phyloP scores from a whole-genome alignment of 2,329 filamentous ascomycete genomes.

The Colletotrichum tamarilloi region DNA sequence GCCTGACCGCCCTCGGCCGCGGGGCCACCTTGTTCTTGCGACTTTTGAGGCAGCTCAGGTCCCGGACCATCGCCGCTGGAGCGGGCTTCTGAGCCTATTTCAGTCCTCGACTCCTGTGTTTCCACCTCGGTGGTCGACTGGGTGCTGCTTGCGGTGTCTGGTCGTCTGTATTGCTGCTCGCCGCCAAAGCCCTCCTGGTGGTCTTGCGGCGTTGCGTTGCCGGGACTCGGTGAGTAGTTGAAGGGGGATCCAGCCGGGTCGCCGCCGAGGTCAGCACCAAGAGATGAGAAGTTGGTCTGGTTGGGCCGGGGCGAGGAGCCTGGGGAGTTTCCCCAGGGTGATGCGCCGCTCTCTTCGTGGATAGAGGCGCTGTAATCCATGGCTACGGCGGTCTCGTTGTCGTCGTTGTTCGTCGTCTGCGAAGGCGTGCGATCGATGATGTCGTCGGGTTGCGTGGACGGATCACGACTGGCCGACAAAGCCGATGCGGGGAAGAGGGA shows the following conservation, averaged over 20 bases:
- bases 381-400: background rate
- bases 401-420: background rate
- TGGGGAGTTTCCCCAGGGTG: constrained; percentile 68
- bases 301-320: constrained; percentile 61
- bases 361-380: constrained; percentile 72
- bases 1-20: constrained; percentile 31
- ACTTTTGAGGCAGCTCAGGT: constrained; percentile 38
- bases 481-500: constrained; percentile 34
- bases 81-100: constrained; percentile 33
- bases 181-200: constrained; percentile 47
- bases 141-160: constrained; percentile 56
- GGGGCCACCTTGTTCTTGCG: constrained; percentile 40
- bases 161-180: constrained; percentile 56
- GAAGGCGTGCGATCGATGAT: background rate
- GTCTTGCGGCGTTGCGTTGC: constrained; percentile 55
- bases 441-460: constrained; percentile 25
- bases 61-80: constrained; percentile 36
- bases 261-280: constrained; percentile 43
- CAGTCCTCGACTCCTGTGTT: constrained; percentile 47
- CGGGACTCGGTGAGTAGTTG: constrained; percentile 54
- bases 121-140: constrained; percentile 56
- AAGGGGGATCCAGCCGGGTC: constrained; percentile 56
- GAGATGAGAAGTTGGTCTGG: constrained; percentile 54
- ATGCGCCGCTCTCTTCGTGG: constrained; percentile 64
- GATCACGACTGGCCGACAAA: constrained; percentile 33